These are phyloP conservation scores for Gynochthodes officinalis DNA, from an alignment of 257 asterid genomes.

Conservation along the genomic window DNA sequence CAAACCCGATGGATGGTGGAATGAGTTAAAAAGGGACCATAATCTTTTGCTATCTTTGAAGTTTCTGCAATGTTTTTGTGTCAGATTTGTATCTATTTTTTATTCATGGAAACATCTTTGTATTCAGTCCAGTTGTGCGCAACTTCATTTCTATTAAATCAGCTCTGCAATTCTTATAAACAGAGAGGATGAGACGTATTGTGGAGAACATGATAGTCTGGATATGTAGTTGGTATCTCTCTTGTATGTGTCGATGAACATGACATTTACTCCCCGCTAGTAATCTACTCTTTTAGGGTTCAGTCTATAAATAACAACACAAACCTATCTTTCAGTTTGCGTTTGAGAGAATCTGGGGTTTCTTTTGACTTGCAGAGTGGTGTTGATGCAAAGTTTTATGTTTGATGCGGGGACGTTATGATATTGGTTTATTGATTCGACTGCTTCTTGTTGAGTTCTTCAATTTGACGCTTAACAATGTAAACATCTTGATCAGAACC, in stretches of 20 bases:
- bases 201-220: slow-evolving; percentile 2
- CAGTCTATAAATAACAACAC: slow-evolving; percentile 3
- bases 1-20: neutral
- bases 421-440: too few relatives aligned
- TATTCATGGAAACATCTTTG: slow-evolving; percentile 2
- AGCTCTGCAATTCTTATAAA: slow-evolving; percentile 2
- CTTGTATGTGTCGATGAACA: neutral
- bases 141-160: slow-evolving; percentile 1
- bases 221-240: neutral
- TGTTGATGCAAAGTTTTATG: neutral
- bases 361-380: neutral
- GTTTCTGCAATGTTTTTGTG: slow-evolving; percentile 15
- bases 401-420: too few relatives aligned
- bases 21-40: slow-evolving; percentile 13
- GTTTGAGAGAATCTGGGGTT: neutral
- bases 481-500: too few relatives aligned
- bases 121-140: slow-evolving; percentile 19
- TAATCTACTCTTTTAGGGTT: neutral
- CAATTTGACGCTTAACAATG: too few relatives aligned
- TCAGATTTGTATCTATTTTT: slow-evolving; percentile 20
- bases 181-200: slow-evolving; percentile 5
- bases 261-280: neutral
- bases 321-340: neutral
- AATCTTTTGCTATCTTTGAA: slow-evolving; percentile 11
- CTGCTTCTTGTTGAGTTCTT: too few relatives aligned